Conservation (phyloP, 805 yeast genomes). For the Saccharomyces mikatae region DNA sequence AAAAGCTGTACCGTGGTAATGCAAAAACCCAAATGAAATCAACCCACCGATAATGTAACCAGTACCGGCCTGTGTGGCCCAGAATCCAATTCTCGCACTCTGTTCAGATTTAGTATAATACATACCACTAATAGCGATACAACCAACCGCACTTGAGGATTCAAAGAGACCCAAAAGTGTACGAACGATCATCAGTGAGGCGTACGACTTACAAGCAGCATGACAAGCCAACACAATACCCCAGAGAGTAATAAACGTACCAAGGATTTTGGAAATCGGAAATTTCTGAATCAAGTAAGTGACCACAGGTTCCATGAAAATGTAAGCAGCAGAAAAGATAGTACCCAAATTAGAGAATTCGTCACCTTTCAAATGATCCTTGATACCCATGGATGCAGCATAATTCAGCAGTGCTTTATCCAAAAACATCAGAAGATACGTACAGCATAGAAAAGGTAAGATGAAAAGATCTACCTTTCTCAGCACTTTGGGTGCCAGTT, state of each 20-base stretch:
- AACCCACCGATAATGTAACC: constrained; percentile 41
- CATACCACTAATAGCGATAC: constrained; percentile 52
- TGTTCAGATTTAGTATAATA: constrained; percentile 51
- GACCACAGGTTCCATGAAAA: constrained; percentile 46
- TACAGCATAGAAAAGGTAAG: constrained; percentile 42
- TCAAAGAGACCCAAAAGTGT: constrained; percentile 48
- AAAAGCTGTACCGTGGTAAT: constrained; percentile 35
- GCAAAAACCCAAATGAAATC: constrained; percentile 46
- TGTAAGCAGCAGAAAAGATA: constrained; percentile 45
- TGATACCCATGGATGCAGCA: constrained; percentile 60
- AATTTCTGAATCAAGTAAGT: constrained; percentile 41
- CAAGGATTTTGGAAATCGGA: constrained; percentile 46
- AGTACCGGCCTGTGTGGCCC: constrained; percentile 52
- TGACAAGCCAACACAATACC: constrained; percentile 45
- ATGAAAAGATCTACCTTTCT: constrained; percentile 42
- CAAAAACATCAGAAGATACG: constrained; percentile 49
- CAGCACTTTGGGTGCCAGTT: constrained; percentile 15
- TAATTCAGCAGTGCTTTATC: constrained; percentile 54
- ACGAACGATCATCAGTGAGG: constrained; percentile 48
- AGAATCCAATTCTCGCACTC: constrained; percentile 43
- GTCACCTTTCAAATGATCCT: constrained; percentile 37
- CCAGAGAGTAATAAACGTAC: constrained; percentile 43
- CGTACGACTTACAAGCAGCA: constrained; percentile 45
- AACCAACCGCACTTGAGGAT: constrained; percentile 47
- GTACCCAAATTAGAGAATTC: constrained; percentile 48